Percentiles rank a stretch among this genome's conserved stretches.
These are phyloP conservation scores for Candida germanica DNA, from an alignment of 805 yeast species.

Conservation along the genomic window DNA sequence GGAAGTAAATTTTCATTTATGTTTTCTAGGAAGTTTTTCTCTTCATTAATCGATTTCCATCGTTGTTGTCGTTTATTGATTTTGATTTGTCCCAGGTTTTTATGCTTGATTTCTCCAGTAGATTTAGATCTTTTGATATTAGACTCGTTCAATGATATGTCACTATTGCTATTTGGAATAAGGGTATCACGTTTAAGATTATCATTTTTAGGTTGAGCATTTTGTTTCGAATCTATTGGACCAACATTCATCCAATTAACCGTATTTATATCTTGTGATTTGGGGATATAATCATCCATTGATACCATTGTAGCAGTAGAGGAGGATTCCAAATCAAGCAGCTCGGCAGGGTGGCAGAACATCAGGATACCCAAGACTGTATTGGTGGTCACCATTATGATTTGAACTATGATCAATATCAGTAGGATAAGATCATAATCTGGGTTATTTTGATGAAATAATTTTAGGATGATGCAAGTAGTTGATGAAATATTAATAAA, in stretches of 20 bases:
- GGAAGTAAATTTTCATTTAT: constrained; percentile 32
- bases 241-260: constrained; percentile 15
- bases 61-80: constrained; percentile 16
- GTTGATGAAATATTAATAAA: constrained; percentile 2
- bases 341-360: background rate
- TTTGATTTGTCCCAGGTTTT: constrained; percentile 10
- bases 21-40: constrained; percentile 24
- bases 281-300: background rate
- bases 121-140: constrained; percentile 26
- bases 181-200: constrained; percentile 13
- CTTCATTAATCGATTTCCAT: constrained; percentile 27
- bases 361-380: constrained; percentile 2
- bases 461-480: background rate
- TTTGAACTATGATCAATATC: constrained; percentile 7
- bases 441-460: background rate
- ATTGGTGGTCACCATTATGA: constrained; percentile 4
- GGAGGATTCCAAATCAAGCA: background rate
- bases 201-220: background rate
- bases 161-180: constrained; percentile 10
- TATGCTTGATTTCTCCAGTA: constrained; percentile 14
- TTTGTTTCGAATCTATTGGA: background rate
- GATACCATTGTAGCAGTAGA: background rate
- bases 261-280: constrained; percentile 3
- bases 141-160: constrained; percentile 9
- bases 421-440: constrained; percentile 4